Conservation (phyloP, 1,139 yeast species). For the Saccharomycopsis phalli region DNA sequence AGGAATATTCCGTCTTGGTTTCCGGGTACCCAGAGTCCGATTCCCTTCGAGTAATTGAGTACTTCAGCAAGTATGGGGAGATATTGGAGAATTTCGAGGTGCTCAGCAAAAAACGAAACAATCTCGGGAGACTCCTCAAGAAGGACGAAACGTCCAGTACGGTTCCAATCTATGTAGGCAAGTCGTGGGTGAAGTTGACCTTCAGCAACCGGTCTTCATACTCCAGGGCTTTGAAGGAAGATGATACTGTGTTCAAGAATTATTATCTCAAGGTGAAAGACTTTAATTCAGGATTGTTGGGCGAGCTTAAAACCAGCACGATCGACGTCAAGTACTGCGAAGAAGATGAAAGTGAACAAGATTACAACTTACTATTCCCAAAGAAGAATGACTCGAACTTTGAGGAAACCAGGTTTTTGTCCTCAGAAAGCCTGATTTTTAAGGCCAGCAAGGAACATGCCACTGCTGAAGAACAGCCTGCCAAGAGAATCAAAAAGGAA, state of each 20-base stretch:
- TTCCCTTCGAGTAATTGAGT: constrained; percentile 17
- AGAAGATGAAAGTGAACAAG: neutral
- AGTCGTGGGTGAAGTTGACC: constrained; percentile 19
- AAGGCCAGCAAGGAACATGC: neutral
- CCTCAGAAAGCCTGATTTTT: neutral
- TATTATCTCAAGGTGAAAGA: constrained; percentile 8
- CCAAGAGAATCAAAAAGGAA: neutral
- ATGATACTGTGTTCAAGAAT: constrained; percentile 10
- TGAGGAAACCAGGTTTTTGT: too few species aligned
- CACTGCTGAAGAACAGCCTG: neutral
- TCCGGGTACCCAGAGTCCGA: constrained; percentile 20
- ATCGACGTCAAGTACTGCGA: neutral
- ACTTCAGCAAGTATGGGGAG: constrained; percentile 19
- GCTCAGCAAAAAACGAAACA: constrained; percentile 1
- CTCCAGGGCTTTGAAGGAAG: constrained; percentile 18
- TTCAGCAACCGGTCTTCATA: constrained; percentile 13
- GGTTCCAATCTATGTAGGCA: constrained; percentile 17
- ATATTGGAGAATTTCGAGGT: constrained; percentile 19
- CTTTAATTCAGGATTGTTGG: constrained; percentile 5
- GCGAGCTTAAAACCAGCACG: constrained; percentile 1
- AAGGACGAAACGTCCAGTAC: neutral
- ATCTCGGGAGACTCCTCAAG: neutral
- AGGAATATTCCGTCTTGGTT: constrained; percentile 17
- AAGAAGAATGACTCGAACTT: neutral
- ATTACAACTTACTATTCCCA: constrained; percentile 1